Evolutionary conservation across 768 basidiomycete genomes (phyloP).

Genomic region (Trametopsis cervina): DNA sequence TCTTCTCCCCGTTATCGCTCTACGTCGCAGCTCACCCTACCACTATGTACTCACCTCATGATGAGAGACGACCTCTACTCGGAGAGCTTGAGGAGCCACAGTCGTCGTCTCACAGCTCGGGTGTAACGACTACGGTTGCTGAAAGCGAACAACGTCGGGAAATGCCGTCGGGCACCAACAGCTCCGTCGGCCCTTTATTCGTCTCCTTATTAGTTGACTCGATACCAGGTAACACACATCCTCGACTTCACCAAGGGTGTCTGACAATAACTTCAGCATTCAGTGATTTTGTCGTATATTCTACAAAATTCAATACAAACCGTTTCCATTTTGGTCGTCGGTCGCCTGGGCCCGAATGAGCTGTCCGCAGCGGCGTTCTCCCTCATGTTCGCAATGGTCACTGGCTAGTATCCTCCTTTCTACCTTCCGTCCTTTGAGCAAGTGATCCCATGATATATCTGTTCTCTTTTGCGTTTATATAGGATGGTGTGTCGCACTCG

Average conservation of each 20-base stretch:
- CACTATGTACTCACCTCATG: neutral
- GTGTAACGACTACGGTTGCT: constrained; percentile 9
- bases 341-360: constrained; percentile 62
- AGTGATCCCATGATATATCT: constrained; percentile 54
- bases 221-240: constrained; percentile 39
- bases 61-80: constrained; percentile 19
- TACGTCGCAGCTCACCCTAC: neutral
- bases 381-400: constrained; percentile 72
- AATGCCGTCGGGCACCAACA: constrained; percentile 11
- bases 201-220: constrained; percentile 47
- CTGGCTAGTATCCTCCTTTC: constrained; percentile 48
- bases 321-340: constrained; percentile 52
- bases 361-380: constrained; percentile 68
- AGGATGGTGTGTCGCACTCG: constrained; percentile 76
- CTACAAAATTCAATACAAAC: constrained; percentile 74
- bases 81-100: neutral
- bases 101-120: constrained; percentile 2
- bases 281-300: constrained; percentile 64
- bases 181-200: constrained; percentile 30
- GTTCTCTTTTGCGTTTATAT: constrained; percentile 16
- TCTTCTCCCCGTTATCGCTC: neutral
- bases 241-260: neutral
- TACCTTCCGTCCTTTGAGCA: constrained; percentile 13
- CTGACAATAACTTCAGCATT: neutral
- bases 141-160: constrained; percentile 8